Conservation (phyloP, 2,329 filamentous ascomycete genomes). For the Tolypocladium pustulatum region DNA sequence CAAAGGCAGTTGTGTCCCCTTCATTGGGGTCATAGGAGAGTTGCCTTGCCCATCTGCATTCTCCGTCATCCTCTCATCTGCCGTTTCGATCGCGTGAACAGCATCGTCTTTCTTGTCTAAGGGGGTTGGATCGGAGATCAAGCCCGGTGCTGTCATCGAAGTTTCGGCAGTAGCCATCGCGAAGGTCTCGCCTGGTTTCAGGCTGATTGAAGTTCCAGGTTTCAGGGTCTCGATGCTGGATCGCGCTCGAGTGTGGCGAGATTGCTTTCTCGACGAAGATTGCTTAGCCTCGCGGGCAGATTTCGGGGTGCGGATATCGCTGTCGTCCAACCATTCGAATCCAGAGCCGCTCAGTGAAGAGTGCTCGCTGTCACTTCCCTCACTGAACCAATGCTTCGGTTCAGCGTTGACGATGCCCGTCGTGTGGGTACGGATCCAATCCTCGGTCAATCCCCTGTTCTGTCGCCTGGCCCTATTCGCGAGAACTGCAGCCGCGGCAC, state of each 20-base stretch:
- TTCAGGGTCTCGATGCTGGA: constrained; percentile 49
- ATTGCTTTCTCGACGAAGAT: constrained; percentile 11
- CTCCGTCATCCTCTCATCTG: not conserved
- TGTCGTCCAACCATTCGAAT: constrained; percentile 41
- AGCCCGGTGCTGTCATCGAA: constrained; percentile 1
- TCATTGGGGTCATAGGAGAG: constrained; percentile 23
- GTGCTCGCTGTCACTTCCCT: constrained; percentile 59
- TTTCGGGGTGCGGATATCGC: constrained; percentile 36
- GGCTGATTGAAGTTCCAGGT: constrained; percentile 17
- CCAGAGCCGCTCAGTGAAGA: constrained; percentile 63
- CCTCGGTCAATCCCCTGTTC: constrained; percentile 59
- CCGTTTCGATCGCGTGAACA: constrained; percentile 3
- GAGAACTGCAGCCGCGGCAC: constrained; percentile 50
- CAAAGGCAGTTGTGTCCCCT: constrained; percentile 22
- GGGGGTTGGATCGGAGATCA: constrained; percentile 9
- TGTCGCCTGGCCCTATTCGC: constrained; percentile 52
- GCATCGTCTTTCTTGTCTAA: constrained; percentile 13
- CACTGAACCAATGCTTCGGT: constrained; percentile 73
- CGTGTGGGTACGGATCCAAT: constrained; percentile 82
- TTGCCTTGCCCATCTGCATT: constrained; percentile 16
- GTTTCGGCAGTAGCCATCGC: constrained; percentile 21
- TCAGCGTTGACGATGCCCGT: constrained; percentile 59
- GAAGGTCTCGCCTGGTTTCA: constrained; percentile 16
- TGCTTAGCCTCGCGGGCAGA: constrained; percentile 17
- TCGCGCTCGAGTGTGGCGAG: constrained; percentile 32